These are phyloP conservation scores for Boehmeria nivea DNA, from an alignment of 306 rosid species.

Conservation along the genomic window DNA sequence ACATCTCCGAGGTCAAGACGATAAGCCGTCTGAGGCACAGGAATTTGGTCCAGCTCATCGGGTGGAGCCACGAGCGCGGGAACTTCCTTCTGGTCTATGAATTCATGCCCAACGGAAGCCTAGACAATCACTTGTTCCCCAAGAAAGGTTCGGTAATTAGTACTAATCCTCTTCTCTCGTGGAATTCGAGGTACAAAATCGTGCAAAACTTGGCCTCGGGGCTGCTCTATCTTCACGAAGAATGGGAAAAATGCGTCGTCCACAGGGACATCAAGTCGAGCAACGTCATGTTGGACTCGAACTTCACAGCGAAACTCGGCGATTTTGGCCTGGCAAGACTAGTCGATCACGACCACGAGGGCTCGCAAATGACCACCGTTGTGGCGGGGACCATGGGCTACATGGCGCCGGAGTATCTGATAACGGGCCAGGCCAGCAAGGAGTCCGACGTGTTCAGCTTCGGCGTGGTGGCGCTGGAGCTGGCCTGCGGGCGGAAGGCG, in stretches of 20 bases:
- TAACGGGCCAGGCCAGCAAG: no score
- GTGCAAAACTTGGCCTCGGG: conserved; percentile 56
- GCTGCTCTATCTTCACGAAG: conserved; percentile 64
- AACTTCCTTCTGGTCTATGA: conserved; percentile 66
- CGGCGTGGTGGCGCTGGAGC: no score
- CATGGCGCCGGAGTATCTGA: no score
- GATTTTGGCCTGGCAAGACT: conserved; percentile 74
- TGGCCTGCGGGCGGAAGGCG: no score
- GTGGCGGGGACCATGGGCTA: no score
- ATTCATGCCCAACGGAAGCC: conserved; percentile 21
- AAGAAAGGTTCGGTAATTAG: conserved; percentile 12
- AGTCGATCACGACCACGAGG: conserved; percentile 55
- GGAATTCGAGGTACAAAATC: conserved; percentile 51
- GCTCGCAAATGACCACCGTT: conserved; percentile 70
- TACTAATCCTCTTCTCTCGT: no score
- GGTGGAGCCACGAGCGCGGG: conserved; percentile 66
- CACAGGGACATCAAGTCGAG: conserved; percentile 78
- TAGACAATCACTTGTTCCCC: conserved; percentile 59
- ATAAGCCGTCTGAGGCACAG: conserved; percentile 67
- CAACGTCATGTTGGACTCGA: conserved; percentile 62
- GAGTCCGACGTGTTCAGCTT: no score
- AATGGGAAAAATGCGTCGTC: conserved; percentile 78
- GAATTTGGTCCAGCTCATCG: conserved; percentile 67
- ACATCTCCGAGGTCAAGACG: conserved; percentile 54
- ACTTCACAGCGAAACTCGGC: conserved; percentile 61